Evolutionary conservation across 1,284 basidiomycete species (phyloP).

Genomic region (Puccinia hordei): DNA sequence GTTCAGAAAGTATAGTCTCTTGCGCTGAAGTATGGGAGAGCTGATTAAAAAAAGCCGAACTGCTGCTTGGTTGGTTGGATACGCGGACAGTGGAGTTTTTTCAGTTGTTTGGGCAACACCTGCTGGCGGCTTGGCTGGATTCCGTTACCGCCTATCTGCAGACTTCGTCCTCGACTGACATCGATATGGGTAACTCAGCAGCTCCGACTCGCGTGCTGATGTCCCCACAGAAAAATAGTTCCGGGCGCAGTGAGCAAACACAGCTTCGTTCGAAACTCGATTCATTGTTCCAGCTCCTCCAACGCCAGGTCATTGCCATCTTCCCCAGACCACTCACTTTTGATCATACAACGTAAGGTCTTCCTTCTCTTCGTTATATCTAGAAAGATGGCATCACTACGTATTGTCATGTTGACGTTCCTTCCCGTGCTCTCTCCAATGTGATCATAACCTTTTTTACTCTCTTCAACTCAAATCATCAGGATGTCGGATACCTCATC

Average conservation of each 20-base stretch:
- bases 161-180: neutral
- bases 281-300: neutral
- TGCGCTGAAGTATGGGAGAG: neutral
- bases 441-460: too few relatives aligned
- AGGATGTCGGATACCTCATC: neutral
- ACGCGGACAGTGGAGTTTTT: constrained; percentile 10
- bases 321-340: constrained; percentile 7
- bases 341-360: constrained; percentile 9
- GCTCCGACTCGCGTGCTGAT: neutral
- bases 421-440: too few relatives aligned
- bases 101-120: constrained; percentile 21
- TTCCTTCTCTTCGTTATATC: neutral
- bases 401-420: neutral
- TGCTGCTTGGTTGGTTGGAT: too few relatives aligned
- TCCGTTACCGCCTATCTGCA: constrained; percentile 8
- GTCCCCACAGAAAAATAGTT: constrained; percentile 1
- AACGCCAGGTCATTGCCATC: neutral
- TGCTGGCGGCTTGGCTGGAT: constrained; percentile 11
- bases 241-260: neutral
- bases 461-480: too few relatives aligned
- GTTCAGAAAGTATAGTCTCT: neutral
- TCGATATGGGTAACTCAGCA: neutral
- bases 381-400: too few relatives aligned
- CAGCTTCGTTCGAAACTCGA: constrained; percentile 3
- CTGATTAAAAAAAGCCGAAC: neutral